phyloP scores from a whole-genome alignment of 306 rosid species.

The Sesbania bispinosa region DNA sequence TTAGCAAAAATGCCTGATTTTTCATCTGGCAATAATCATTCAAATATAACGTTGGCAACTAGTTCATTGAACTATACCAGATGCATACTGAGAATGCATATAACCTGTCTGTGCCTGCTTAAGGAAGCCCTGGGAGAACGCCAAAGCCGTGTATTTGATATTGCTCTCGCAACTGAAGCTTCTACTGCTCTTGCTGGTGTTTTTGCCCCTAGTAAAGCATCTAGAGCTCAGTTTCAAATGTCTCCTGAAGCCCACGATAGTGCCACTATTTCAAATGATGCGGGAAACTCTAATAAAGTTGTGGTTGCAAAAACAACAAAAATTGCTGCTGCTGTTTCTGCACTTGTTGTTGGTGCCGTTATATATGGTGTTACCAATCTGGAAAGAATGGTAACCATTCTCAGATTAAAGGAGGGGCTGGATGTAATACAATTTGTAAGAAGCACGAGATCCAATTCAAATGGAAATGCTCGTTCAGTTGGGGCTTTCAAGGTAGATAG shows the following conservation, averaged over 20 bases:
- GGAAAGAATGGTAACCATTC: constrained; percentile 88
- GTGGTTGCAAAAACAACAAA: constrained; percentile 59
- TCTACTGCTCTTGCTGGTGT: constrained; percentile 67
- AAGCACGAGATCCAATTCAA: constrained; percentile 76
- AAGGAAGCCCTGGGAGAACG: constrained; percentile 99
- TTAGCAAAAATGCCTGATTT: constrained; percentile 65
- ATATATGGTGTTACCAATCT: constrained; percentile 80
- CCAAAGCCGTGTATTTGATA: constrained; percentile 92
- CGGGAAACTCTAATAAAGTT: constrained; percentile 38
- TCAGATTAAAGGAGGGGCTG: constrained; percentile 83
- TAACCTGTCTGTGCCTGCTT: constrained; percentile 79
- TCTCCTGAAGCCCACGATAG: constrained; percentile 77
- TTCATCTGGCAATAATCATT: constrained; percentile 47
- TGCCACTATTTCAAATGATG: constrained; percentile 47
- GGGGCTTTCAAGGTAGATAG: constrained; percentile 67
- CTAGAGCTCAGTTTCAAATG: constrained; percentile 76
- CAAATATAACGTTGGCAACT: constrained; percentile 44
- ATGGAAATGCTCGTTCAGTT: constrained; percentile 77
- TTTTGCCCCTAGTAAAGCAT: constrained; percentile 77
- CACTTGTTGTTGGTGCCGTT: constrained; percentile 78
- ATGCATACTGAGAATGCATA: constrained; percentile 68
- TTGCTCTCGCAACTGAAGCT: constrained; percentile 94
- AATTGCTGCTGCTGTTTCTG: constrained; percentile 84
- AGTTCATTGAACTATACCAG: constrained; percentile 58
- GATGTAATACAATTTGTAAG: constrained; percentile 76